Evolutionary conservation across 768 basidiomycete species (phyloP), one percentile per base, ranked within the genome.

Genomic region (Boletus patriciae): DNA sequence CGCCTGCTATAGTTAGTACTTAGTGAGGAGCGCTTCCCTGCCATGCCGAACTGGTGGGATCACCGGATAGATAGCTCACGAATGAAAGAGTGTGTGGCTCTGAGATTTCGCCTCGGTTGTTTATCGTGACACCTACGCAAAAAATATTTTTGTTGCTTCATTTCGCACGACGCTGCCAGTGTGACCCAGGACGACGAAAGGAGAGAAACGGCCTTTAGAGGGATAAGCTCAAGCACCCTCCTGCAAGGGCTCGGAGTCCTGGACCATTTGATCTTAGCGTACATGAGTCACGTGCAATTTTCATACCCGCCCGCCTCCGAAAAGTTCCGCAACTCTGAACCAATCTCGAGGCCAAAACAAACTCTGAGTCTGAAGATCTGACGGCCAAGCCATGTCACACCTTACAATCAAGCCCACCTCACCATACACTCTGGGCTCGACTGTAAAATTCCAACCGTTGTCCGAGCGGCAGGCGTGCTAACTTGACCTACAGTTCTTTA

Each of bases 331-430:
- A 36, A 46, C 21, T 43, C 27, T 23, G 27, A 27, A 57, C 55
- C 11, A 34, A 27, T 46, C 42, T 16, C 16, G 25, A 40, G 38
- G 10, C 34, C 6, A 36, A 15, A 25, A 25, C 37, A 29, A 57
- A n/a, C n/a, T n/a, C n/a, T n/a, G n/a, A n/a, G n/a, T n/a, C n/a
- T n/a, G n/a, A n/a, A n/a, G n/a, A n/a, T 12, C 36, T 31, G 37
- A 29, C 41, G 6, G 33, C 9, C 34, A 51, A 60, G 60, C 38
- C 45, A 83, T 84, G 83, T 68, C 83, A 46, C 75, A 74, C 52
- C 64, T 79, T 50, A 54, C 67, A 46, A 76, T 77, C 51, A 75
- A 77, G 36, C 49, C 73, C 36, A 74, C 76, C 61, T 62, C 77
- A n/a, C 70, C 79, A 4, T 38, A 78, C 7, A 64, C 66, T 16